These are phyloP conservation scores for Sporothrix protearum DNA, from an alignment of 2,329 filamentous ascomycete genomes.

Conservation along the genomic window DNA sequence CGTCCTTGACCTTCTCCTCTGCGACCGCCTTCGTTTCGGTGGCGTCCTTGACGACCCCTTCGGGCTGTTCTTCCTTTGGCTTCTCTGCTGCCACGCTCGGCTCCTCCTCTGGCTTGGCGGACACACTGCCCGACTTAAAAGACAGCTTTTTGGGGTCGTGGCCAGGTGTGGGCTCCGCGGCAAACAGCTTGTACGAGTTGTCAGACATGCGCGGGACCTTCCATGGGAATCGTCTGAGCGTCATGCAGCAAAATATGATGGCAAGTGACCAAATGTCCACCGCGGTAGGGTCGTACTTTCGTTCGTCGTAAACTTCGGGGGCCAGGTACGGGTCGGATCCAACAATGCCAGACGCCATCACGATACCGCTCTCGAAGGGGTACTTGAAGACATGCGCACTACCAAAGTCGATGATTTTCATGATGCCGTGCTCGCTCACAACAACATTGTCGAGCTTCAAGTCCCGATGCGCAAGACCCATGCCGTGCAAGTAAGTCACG, in stretches of 20 bases:
- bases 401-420: conserved; percentile 99
- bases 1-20: not conserved
- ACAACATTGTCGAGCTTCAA: conserved; percentile 97
- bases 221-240: conserved; percentile 90
- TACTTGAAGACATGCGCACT: conserved; percentile 97
- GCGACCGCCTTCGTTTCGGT: not conserved
- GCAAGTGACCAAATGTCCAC: conserved; percentile 97
- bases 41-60: not conserved
- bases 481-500: conserved; percentile 89
- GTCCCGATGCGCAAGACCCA: conserved; percentile 92
- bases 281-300: conserved; percentile 88
- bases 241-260: conserved; percentile 99
- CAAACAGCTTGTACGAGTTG: conserved; percentile 92
- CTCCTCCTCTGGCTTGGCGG: conserved; percentile 50
- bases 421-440: conserved; percentile 91
- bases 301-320: conserved; percentile 91
- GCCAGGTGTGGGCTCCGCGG: conserved; percentile 76
- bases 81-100: conserved; percentile 31
- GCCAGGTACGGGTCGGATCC: conserved; percentile 92
- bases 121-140: conserved; percentile 59
- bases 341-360: conserved; percentile 77
- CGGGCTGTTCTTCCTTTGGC: not conserved
- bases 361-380: conserved; percentile 88
- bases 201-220: conserved; percentile 89
- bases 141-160: conserved; percentile 56